These are phyloP conservation scores for Alternaria brassicae DNA, from an alignment of 2,329 filamentous ascomycete genomes.

Conservation along the genomic window DNA sequence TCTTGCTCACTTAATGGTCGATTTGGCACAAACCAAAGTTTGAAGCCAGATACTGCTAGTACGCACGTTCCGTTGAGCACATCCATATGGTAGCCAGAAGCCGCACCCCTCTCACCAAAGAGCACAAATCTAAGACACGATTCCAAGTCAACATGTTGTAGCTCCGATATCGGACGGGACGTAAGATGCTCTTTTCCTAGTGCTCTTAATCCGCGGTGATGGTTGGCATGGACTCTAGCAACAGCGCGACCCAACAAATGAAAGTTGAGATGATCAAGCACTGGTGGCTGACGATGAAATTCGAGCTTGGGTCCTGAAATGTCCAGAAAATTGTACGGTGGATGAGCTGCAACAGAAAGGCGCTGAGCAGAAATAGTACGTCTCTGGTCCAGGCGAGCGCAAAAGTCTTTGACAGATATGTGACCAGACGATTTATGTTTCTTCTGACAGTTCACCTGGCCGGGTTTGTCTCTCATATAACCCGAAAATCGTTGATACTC, in stretches of 20 bases:
- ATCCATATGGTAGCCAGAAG: background rate
- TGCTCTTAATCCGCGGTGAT: background rate
- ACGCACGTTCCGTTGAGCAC: background rate
- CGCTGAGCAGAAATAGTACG: background rate
- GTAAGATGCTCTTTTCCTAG: background rate
- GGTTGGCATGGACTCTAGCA: background rate
- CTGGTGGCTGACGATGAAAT: background rate
- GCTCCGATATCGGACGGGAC: background rate
- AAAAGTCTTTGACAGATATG: background rate
- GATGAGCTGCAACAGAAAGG: background rate
- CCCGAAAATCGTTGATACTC: background rate
- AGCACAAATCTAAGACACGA: background rate
- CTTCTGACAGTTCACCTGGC: background rate
- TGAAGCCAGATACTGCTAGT: background rate
- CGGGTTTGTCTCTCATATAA: background rate
- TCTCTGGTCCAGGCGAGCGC: background rate
- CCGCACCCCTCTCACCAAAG: background rate
- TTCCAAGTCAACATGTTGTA: background rate
- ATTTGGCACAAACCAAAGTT: background rate
- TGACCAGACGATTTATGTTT: background rate
- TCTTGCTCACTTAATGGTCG: background rate
- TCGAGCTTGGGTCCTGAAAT: background rate
- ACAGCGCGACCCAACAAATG: background rate
- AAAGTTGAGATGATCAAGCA: background rate
- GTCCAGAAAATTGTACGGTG: background rate